Evolutionary conservation across 805 yeast species (phyloP), one percentile per base, ranked within the genome.

Genomic region (Naumovozyma baii): DNA sequence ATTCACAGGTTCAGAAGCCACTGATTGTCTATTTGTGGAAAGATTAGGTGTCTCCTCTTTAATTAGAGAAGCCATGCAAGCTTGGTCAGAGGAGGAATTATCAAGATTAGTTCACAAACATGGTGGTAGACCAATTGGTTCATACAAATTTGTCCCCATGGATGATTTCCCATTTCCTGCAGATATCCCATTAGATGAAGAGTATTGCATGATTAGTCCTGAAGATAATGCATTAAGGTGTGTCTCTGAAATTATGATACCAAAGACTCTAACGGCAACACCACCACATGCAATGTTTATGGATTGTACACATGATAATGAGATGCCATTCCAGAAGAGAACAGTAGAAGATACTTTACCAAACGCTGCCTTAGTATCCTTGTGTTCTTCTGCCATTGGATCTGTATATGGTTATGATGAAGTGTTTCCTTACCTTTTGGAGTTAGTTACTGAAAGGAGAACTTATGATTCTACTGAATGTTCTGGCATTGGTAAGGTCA

Each of bases 221-320:
- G 38, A 37, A 7, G 49, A 54, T 16, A 37, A 44, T 20, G 50
- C 56, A 3, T 35, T 44, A 17, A 47, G 48, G 25, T 43, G 69
- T 26, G 68, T 65, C 18, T 75, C 87, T 4, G 87, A 82, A 55
- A 64, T 82, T 44, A 77, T 76, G 43, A 70, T 83, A 36, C 90
- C 94, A 2, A 71, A 70, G 47, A 67, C 75, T 8, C 68, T 90
- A 35, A 68, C 78, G 1, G 69, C 80, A 3, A 74, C 79, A 33
- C 76, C 80, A n/a, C 94, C 95, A 3, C 96, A 87, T 63, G 96
- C 97, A 0, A 67, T 92, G 50, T 82, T 90, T 51, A 90, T 92
- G 96, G 97, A 92, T 56, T 90, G 96, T 54, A 88, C 97, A 2
- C 98, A 90, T 59, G 98, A 90, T 60, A 90, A 90, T 55, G 92